Evolutionary conservation across 768 basidiomycete species (phyloP), one percentile per base, ranked within the genome.

Genomic region (Hypholoma fasciculare): DNA sequence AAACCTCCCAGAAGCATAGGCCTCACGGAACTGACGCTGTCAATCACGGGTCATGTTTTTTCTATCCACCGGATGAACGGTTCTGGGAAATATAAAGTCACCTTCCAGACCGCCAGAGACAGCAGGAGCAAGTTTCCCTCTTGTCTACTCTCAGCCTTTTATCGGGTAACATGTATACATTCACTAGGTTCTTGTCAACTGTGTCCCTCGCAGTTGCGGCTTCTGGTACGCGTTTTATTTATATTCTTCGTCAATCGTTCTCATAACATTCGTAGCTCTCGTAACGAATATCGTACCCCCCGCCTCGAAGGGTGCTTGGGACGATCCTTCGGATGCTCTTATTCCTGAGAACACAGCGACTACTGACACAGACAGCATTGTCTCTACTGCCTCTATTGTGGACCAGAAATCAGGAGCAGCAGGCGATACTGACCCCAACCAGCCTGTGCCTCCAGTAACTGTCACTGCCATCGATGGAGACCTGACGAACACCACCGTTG

Each of bases 391-490:
- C 12, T 14, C 52, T 6, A 60, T 68, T 20, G 75, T 81, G 30
- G 67, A 77, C 63, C 78, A 79, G 65, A 80, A 79, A 59, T 56
- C 66, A 2, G 72, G 76, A 3, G 73, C 75, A 0, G 58, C 59
- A 2, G 62, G 62, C 30, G 66, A 37, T 14, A 46, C n/a, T 16
- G 44, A 67, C 34, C 78, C 79, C 0, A 63, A 77, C 56, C 68
- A 69, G 7, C 75, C 77, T 14, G 67, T 75, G 27, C 63, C 72
- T 0, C 66, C 69, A 2, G 79, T 78, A 0, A 59, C 63, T 1
- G 68, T 82, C 54, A 81, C 80, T 34, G 80, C 79, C 2, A 59
- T 80, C 38, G 79, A 82, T 62, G 81, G 81, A 7, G 53, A 68
- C 27, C 59, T 81, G 19, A 69, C 71, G 7, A 50, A 49, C 34